phyloP scores from a whole-genome alignment of 2,329 filamentous ascomycete genomes.

The Diaporthe citriasiana region DNA sequence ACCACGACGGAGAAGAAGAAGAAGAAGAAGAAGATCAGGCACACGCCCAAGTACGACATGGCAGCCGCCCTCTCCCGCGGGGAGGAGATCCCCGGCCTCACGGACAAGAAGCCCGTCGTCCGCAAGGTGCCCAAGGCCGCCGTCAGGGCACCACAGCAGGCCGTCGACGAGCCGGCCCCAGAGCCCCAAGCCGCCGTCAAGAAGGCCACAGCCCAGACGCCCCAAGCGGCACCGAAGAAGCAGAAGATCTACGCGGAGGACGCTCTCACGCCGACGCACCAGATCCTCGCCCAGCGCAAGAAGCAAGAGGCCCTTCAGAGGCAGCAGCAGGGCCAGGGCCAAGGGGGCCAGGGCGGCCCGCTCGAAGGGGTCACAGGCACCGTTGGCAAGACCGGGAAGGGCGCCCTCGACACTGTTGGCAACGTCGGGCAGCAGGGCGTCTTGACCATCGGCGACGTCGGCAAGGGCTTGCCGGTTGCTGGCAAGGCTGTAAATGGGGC shows the following conservation, averaged over 20 bases:
- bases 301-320: constrained; percentile 24
- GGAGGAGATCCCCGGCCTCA: constrained; percentile 40
- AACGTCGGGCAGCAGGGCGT: constrained; percentile 36
- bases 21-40: constrained; percentile 42
- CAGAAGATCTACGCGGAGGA: constrained; percentile 41
- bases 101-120: constrained; percentile 35
- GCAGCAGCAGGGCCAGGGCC: constrained; percentile 26
- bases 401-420: constrained; percentile 29
- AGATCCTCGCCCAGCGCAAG: constrained; percentile 40
- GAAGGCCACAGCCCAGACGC: constrained; percentile 15
- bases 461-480: constrained; percentile 37
- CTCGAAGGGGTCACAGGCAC: background rate
- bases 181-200: constrained; percentile 27
- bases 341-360: constrained; percentile 8
- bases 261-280: constrained; percentile 33
- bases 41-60: constrained; percentile 39
- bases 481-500: constrained; percentile 39
- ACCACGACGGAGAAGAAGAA: constrained; percentile 40
- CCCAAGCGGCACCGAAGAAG: constrained; percentile 30
- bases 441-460: constrained; percentile 37
- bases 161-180: constrained; percentile 33
- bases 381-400: constrained; percentile 31
- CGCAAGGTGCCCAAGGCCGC: constrained; percentile 35
- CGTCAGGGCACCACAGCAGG: constrained; percentile 18
- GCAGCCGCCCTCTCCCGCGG: constrained; percentile 38